Evolutionary conservation across 352 stramenopile genomes (phyloP).

Genomic region (Phytophthora multivora): DNA sequence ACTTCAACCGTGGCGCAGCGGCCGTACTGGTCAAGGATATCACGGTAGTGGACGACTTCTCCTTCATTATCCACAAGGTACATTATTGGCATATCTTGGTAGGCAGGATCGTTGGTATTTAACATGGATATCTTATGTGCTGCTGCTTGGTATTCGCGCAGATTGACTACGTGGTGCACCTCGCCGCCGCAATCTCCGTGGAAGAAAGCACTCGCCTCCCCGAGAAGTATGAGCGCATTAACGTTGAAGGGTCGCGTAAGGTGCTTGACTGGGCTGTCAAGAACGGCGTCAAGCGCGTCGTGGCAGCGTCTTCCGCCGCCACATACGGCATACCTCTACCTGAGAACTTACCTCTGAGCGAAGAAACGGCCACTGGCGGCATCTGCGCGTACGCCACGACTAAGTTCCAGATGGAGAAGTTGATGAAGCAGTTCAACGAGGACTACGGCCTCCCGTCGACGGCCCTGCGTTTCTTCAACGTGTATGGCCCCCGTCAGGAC

Average conservation of each 20-base stretch:
- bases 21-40: conserved; percentile 87
- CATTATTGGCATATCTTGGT: neutral
- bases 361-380: conserved; percentile 75
- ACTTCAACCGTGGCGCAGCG: conserved; percentile 77
- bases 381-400: conserved; percentile 85
- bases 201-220: conserved; percentile 85
- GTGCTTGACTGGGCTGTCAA: conserved; percentile 80
- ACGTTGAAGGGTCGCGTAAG: conserved; percentile 82
- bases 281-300: conserved; percentile 78
- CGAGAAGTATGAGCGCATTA: conserved; percentile 88
- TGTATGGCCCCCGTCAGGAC: conserved; percentile 83
- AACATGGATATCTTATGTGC: conserved; percentile 1
- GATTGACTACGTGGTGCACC: conserved; percentile 85
- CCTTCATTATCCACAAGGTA: conserved; percentile 83
- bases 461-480: conserved; percentile 86
- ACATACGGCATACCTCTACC: conserved; percentile 72
- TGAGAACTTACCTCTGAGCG: conserved; percentile 72
- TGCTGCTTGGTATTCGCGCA: conserved; percentile 19
- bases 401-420: conserved; percentile 86
- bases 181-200: conserved; percentile 84
- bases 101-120: neutral
- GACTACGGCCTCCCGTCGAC: conserved; percentile 76
- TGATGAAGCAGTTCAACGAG: conserved; percentile 76
- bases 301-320: conserved; percentile 77
- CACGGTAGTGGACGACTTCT: conserved; percentile 78